Base-by-base conservation (phyloP, 2,329 filamentous ascomycete species). In the Penicillium sp. region DNA sequence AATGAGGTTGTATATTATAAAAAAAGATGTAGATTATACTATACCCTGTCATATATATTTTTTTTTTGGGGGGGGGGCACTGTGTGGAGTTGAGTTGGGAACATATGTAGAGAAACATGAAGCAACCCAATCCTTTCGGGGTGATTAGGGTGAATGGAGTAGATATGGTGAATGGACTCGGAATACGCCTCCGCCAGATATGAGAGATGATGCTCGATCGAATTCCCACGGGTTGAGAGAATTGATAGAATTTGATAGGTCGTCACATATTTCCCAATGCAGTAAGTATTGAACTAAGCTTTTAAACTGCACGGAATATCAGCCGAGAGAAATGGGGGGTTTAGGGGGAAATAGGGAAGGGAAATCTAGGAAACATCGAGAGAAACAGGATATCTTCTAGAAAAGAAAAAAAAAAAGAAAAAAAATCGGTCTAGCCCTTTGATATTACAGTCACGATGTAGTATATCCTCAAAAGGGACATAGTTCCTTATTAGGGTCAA, bases 201-300 rank as follows among this genome's bases (percentile, higher is more conserved):
- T 27, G 43, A 19, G 34, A 27, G 21, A 47, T 33, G 40, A 8
- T 39, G 41, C 34, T 31, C 2, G 16, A 53, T 46, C 27, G 33
- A 46, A n/a, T n/a, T 50, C 27, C 52, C 52, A 50, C 29, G 52
- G 45, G 9, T 50, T 46, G 25, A 31, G 16, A 23, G 34, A 23
- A 25, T 34, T 41, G 27, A 27, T 27, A 27, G 1, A 7, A 27
- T 27, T 7, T 27, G 25, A 27, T 27, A 27, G 25, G 23, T 48
- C 33, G 50, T 47, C 34, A 36, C 33, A 48, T 53, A 53, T 53
- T 53, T 47, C 50, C 50, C 2, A n/a, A 53, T 48, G 41, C 10
- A 19, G 49, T 51, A 51, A 43, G 25, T 40, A 21, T 21, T 21
- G 2, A 50, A 27, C 48, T 43, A 50, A 50, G 38, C 36, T 41